Conservation (phyloP, 768 basidiomycete genomes). For the Collybia mongolica region DNA sequence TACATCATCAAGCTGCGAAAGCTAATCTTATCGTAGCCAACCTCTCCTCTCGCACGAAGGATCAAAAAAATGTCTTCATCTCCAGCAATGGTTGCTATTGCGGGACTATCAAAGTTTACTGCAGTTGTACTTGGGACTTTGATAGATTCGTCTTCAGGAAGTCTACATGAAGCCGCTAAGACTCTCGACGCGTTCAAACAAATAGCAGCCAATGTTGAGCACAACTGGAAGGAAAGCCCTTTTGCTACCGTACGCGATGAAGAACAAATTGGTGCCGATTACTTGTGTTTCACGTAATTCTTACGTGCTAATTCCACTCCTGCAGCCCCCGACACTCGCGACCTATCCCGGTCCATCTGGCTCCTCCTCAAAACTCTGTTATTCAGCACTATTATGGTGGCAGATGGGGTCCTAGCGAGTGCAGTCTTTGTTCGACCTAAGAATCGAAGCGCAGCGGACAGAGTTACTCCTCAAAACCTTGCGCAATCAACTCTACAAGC, state of each 20-base stretch:
- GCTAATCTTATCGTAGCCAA: conserved; percentile 8
- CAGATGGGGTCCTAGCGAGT: conserved; percentile 57
- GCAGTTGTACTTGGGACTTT: conserved; percentile 32
- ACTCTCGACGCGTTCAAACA: conserved; percentile 29
- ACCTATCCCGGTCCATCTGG: conserved; percentile 57
- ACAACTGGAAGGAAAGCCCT: conserved; percentile 44
- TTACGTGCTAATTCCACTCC: conserved; percentile 1
- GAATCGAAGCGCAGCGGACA: conserved; percentile 13
- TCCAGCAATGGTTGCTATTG: conserved; percentile 33
- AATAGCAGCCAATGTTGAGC: conserved; percentile 43
- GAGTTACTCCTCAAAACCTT: conserved; percentile 30
- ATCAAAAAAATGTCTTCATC: conserved; percentile 32
- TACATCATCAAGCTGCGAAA: not conserved
- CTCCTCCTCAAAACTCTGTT: conserved; percentile 68
- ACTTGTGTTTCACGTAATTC: not conserved
- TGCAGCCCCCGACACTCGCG: conserved; percentile 42
- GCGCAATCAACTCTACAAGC: conserved; percentile 54
- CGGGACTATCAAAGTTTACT: conserved; percentile 38
- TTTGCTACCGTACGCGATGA: conserved; percentile 31
- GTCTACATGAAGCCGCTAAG: conserved; percentile 21
- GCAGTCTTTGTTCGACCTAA: conserved; percentile 50
- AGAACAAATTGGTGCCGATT: conserved; percentile 27
- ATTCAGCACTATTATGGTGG: conserved; percentile 71
- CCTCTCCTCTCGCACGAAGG: conserved; percentile 31
- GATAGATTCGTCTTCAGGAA: conserved; percentile 30